Evolutionary conservation across 2,329 filamentous ascomycete species (phyloP).

Genomic region (Talaromyces sp.): DNA sequence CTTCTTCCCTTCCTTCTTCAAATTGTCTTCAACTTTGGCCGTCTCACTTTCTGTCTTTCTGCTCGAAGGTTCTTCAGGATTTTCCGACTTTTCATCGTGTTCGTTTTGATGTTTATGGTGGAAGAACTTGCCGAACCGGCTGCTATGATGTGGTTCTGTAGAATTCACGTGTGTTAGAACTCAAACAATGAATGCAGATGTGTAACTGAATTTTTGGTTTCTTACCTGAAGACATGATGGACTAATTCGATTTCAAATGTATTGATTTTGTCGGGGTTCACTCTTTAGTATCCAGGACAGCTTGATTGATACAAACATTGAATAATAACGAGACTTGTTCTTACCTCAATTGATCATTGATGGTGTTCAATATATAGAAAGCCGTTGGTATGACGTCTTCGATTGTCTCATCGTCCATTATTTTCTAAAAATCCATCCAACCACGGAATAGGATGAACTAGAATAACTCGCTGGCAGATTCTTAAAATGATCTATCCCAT

Average conservation of each 20-base stretch:
- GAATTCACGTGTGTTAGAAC: background rate
- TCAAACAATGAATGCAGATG: background rate
- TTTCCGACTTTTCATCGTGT: background rate
- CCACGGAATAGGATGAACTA: background rate
- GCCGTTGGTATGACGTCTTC: background rate
- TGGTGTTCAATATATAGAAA: background rate
- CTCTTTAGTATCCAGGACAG: background rate
- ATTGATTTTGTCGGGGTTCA: background rate
- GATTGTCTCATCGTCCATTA: background rate
- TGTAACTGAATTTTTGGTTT: background rate
- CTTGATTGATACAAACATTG: background rate
- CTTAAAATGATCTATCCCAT: background rate
- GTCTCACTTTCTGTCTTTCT: background rate
- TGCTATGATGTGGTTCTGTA: background rate
- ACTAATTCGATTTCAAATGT: background rate
- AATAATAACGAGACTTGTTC: background rate
- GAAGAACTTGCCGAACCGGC: conserved; percentile 1
- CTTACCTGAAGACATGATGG: conserved; percentile 7
- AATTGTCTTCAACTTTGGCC: background rate
- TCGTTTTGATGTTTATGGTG: conserved; percentile 2
- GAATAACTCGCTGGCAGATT: background rate
- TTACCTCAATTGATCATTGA: background rate
- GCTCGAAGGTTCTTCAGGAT: background rate
- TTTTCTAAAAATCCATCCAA: background rate
- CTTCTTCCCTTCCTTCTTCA: background rate